Evolutionary conservation across 192 early-diverging fungal species (phyloP).

Genomic region (Gaertneriomyces sp.): DNA sequence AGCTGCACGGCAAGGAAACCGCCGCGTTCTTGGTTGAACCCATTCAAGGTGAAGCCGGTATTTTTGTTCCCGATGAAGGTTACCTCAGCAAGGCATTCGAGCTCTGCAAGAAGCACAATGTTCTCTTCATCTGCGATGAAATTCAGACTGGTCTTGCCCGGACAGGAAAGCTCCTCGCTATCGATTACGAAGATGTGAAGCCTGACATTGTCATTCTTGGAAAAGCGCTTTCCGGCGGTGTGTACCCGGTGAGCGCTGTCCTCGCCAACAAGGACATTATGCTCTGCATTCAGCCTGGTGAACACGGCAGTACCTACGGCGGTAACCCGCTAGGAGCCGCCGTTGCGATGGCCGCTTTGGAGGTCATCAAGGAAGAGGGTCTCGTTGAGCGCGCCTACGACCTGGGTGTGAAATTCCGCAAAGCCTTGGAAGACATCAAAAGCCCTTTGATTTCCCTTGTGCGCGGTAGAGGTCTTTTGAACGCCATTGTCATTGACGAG

Average conservation of each 20-base stretch:
- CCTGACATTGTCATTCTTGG: constrained; percentile 94
- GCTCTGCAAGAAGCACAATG: constrained; percentile 96
- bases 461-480: constrained; percentile 90
- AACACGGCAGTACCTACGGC: constrained; percentile 97
- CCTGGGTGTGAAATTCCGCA: constrained; percentile 85
- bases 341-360: constrained; percentile 89
- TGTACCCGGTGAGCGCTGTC: constrained; percentile 96
- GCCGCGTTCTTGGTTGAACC: constrained; percentile 97
- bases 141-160: constrained; percentile 96
- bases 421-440: constrained; percentile 67
- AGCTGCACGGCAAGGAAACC: constrained; percentile 75
- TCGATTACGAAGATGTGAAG: constrained; percentile 88
- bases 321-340: constrained; percentile 95
- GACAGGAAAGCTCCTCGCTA: constrained; percentile 91
- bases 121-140: constrained; percentile 96
- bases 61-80: constrained; percentile 89
- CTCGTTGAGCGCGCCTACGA: constrained; percentile 72
- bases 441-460: constrained; percentile 69
- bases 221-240: constrained; percentile 95
- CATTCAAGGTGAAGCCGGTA: constrained; percentile 98
- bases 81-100: constrained; percentile 84
- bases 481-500: constrained; percentile 94
- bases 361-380: constrained; percentile 92
- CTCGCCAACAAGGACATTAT: constrained; percentile 68
- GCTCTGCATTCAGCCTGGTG: constrained; percentile 54